Percentiles rank a stretch among this genome's conserved stretches.
phyloP scores from a whole-genome alignment of 495 filamentous ascomycete species.

The Amorphotheca resinae region DNA sequence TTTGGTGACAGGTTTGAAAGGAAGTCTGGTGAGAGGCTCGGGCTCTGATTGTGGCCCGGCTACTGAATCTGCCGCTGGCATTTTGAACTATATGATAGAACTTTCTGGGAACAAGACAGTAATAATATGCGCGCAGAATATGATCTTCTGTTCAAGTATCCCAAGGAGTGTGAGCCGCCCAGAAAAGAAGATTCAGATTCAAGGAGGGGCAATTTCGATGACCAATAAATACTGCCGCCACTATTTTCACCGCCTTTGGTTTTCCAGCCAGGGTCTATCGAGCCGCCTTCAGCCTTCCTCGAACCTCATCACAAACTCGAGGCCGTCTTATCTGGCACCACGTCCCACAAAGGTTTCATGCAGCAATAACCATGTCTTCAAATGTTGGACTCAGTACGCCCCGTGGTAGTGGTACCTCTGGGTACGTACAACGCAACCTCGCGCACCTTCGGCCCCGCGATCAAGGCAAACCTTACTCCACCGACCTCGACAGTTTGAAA shows the following conservation, averaged over 20 bases:
- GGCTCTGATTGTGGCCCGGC: slow-evolving; percentile 1
- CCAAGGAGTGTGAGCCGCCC: too few relatives aligned
- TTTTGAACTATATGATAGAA: slow-evolving; percentile 4
- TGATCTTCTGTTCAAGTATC: too few relatives aligned
- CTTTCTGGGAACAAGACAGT: background rate
- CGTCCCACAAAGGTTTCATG: background rate
- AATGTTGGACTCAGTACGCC: slow-evolving; percentile 97
- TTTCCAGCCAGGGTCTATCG: background rate
- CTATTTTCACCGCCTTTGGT: slow-evolving; percentile 2
- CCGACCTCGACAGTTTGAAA: slow-evolving; percentile 37
- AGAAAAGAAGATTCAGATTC: too few relatives aligned
- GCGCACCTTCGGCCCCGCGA: slow-evolving; percentile 77
- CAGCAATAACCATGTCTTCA: slow-evolving; percentile 56
- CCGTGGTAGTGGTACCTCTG: slow-evolving; percentile 87
- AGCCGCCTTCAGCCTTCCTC: background rate
- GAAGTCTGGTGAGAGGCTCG: slow-evolving; percentile 31
- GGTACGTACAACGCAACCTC: slow-evolving; percentile 92
- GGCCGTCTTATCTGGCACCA: background rate
- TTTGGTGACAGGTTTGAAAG: slow-evolving; percentile 70
- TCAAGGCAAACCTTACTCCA: slow-evolving; percentile 44
- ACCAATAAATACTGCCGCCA: slow-evolving; percentile 6
- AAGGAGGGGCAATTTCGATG: slow-evolving; percentile 12
- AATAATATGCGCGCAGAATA: background rate
- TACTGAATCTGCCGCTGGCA: slow-evolving; percentile 13
- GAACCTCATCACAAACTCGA: background rate